A percentile compares a stretch with the other conserved stretches of the same genome.
Conservation (phyloP, 768 basidiomycete species). For the Exidia glandulosa region DNA sequence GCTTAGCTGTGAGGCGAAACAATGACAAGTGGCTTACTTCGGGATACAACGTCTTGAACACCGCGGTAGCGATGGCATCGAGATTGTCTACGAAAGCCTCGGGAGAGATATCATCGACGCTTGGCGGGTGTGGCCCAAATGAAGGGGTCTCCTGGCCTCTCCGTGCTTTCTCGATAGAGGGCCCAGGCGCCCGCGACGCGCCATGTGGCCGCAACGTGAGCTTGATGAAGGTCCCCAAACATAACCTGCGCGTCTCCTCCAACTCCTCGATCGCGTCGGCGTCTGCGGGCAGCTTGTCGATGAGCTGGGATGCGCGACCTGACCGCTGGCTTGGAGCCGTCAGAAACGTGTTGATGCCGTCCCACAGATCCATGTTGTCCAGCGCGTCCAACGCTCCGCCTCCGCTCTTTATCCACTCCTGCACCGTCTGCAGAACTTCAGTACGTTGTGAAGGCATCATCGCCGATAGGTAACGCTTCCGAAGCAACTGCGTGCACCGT, state of each 20-base stretch:
- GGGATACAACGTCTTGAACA: conserved; percentile 65
- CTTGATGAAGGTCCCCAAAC: conserved; percentile 36
- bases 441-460: conserved; percentile 33
- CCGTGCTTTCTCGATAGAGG: conserved; percentile 3
- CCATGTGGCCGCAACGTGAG: conserved; percentile 48
- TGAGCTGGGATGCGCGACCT: conserved; percentile 27
- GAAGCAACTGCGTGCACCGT: conserved; percentile 42
- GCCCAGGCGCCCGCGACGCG: conserved; percentile 1
- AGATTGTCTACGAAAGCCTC: conserved; percentile 69
- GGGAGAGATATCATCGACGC: conserved; percentile 50
- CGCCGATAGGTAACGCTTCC: conserved; percentile 57
- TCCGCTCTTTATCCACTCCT: conserved; percentile 62
- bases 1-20: background rate
- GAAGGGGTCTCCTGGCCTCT: conserved; percentile 1
- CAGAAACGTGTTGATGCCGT: conserved; percentile 50
- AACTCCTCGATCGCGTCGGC: conserved; percentile 34
- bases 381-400: conserved; percentile 72
- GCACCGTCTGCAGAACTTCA: conserved; percentile 53
- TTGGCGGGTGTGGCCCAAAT: conserved; percentile 39
- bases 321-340: conserved; percentile 36
- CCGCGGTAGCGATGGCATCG: conserved; percentile 65
- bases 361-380: conserved; percentile 56
- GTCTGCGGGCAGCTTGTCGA: conserved; percentile 31
- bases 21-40: conserved; percentile 37
- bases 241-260: conserved; percentile 27